Percentiles rank a stretch among this genome's conserved stretches.
Evolutionary conservation across 202 grass and related monocot species (phyloP).

Genomic region (Cymbopogon flexuosus): DNA sequence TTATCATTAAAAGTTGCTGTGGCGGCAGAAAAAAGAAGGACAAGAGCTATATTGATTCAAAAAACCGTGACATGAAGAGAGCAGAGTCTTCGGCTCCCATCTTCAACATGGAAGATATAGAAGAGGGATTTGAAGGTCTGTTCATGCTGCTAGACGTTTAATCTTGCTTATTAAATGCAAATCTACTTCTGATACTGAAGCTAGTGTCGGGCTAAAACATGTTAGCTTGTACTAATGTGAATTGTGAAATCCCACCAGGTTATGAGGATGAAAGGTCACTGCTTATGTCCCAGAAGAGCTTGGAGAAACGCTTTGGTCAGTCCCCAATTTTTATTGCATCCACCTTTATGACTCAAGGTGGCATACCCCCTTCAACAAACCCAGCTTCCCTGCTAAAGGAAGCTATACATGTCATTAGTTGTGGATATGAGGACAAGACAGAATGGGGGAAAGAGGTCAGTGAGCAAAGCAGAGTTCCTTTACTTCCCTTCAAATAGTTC

Average conservation of each 20-base stretch:
- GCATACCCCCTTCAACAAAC: conserved; percentile 95
- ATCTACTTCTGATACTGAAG: not conserved
- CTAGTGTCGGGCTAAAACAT: not conserved
- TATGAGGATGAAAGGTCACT: conserved; percentile 91
- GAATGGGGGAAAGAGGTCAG: conserved; percentile 99
- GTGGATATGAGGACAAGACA: conserved; percentile 96
- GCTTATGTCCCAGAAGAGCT: conserved; percentile 95
- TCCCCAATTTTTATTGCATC: conserved; percentile 97
- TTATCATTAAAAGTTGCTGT: conserved; percentile 83
- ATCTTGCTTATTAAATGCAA: conserved; percentile 1
- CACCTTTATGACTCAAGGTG: conserved; percentile 89
- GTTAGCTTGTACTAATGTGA: conserved; percentile 16
- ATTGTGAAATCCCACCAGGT: conserved; percentile 37
- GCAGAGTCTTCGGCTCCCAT: conserved; percentile 90
- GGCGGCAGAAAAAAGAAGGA: conserved; percentile 88
- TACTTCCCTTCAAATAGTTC: not conserved
- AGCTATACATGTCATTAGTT: conserved; percentile 99
- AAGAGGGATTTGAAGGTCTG: conserved; percentile 89
- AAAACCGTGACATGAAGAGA: conserved; percentile 84
- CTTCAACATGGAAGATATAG: conserved; percentile 99
- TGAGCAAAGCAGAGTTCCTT: not conserved
- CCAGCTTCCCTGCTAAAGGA: conserved; percentile 91
- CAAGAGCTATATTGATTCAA: conserved; percentile 81
- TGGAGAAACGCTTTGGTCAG: conserved; percentile 99
- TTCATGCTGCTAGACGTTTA: not conserved